Evolutionary conservation across 768 basidiomycete genomes (phyloP).

Genomic region (Gloeostereum incarnatum): DNA sequence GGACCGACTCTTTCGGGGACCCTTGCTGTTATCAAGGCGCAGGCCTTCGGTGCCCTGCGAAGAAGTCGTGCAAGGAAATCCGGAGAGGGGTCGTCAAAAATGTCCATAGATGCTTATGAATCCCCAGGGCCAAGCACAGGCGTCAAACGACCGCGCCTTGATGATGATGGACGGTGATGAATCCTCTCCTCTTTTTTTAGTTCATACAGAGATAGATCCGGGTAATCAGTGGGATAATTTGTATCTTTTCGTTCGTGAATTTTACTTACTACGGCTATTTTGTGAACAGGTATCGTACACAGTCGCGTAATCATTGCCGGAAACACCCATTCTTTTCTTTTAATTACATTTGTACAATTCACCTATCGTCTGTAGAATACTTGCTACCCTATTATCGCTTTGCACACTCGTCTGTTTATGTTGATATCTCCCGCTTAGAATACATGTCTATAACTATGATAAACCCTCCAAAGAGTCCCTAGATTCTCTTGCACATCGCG

Average conservation of each 20-base stretch:
- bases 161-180: constrained; percentile 26
- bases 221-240: no score
- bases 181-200: constrained; percentile 14
- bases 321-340: no score
- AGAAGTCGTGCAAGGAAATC: constrained; percentile 66
- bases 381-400: not conserved
- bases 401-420: constrained; percentile 2
- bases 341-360: no score
- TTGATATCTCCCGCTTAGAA: not conserved
- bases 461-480: no score
- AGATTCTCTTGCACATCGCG: no score
- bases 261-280: no score
- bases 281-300: no score
- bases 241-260: no score
- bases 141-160: constrained; percentile 42
- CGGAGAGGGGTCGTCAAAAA: constrained; percentile 55
- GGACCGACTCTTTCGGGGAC: constrained; percentile 64
- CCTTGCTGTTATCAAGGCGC: constrained; percentile 85
- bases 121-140: constrained; percentile 60
- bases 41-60: constrained; percentile 79
- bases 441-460: no score
- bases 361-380: no score
- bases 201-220: constrained; percentile 3
- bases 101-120: constrained; percentile 76
- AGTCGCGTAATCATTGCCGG: no score